Base-by-base conservation (phyloP, 768 basidiomycete species). In the Phanerodontia chrysosporium region DNA sequence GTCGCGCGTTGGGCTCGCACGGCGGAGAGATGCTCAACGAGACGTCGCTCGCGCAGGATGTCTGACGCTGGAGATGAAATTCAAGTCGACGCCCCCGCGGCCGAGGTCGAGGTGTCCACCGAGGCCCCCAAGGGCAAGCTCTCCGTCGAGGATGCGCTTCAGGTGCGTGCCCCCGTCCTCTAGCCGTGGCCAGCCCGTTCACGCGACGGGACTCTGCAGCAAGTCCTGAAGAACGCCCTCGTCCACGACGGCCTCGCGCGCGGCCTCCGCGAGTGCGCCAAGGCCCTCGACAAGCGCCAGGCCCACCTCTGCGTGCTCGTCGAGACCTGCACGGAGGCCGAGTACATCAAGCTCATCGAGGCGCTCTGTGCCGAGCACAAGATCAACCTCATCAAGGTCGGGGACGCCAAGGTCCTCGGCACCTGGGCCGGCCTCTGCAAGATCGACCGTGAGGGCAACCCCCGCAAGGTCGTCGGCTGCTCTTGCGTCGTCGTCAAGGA, bases 301-400 rank as follows among this genome's bases (percentile, higher is more conserved):
- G 96, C 95, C 58, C 96, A 98, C 76, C 83, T 98, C 49, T 98
- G 96, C 78, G 95, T 99, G 62, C 89, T 99, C 70, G 95, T 98
- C 73, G 96, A 99, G 86, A 94, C 94, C 58, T 97, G 95, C 83
- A 95, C 91, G 55, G 96, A 98, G 80, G 92, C 95, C 66, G 96
- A 98, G 78, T 98, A 99, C 84, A 92, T 97, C 86, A 98, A 98
- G 82, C 92, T 99, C 80, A 97, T 99, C 67, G 95, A 98, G 80
- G 96, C 96, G 52, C 93, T 99, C 72, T 98, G 96, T 74, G 90
- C 93, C 63, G 95, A 97, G 80, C 95, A 98, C 87, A 96, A 95
- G 78, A 98, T 98, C 80, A 94, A 95, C 82, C 80, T 99, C 64
- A 98, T 99, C 92, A 98, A 98, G 80, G 92, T 95, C 66, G 92